phyloP scores from a whole-genome alignment of 2,329 filamentous ascomycete genomes.

The Fusarium bactridioides region DNA sequence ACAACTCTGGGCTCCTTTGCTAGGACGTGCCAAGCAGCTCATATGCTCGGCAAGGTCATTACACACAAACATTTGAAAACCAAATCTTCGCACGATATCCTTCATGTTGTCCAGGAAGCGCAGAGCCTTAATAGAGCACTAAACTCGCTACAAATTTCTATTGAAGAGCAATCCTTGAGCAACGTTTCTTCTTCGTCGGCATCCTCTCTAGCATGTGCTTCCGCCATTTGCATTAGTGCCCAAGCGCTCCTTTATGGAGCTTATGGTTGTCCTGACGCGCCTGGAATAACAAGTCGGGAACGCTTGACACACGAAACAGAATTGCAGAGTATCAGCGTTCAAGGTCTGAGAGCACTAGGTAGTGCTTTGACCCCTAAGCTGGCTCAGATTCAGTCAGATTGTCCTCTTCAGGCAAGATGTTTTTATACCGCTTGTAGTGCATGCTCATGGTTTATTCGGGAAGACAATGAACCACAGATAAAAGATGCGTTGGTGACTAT shows the following conservation, averaged over 20 bases:
- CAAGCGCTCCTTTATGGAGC: not conserved
- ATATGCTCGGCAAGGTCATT: conserved; percentile 6
- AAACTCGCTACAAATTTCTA: not conserved
- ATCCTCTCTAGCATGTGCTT: not conserved
- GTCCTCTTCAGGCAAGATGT: not conserved
- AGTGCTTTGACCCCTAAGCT: not conserved
- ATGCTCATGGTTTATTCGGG: conserved; percentile 13
- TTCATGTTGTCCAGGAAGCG: not conserved
- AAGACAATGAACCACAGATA: conserved; percentile 3
- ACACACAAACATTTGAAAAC: not conserved
- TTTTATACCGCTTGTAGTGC: not conserved
- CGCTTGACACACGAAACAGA: conserved; percentile 4
- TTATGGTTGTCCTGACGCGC: conserved; percentile 1
- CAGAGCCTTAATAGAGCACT: not conserved
- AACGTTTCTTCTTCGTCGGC: not conserved
- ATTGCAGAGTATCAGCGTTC: not conserved
- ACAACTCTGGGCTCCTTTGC: conserved; percentile 1
- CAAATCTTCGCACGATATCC: not conserved
- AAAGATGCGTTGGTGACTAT: not conserved
- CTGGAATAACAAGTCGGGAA: not conserved
- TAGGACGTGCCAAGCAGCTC: conserved; percentile 1
- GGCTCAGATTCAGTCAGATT: not conserved
- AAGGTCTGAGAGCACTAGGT: not conserved
- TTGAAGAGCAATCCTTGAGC: not conserved
- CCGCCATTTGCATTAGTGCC: not conserved